Evolutionary conservation across 176 grass and related monocot species (phyloP).

Genomic region (bread wheat (Triticum aestivum)): IWGSC_CS_RefSeq_v2.1 NC_057812.1:438132002-438132501

Average conservation of each 20-base stretch:
- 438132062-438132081: slow-evolving; percentile 43
- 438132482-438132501: neutral
- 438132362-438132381: neutral
- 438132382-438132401: neutral
- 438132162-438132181: slow-evolving; percentile 30
- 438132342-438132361: slow-evolving; percentile 33
- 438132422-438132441: slow-evolving; percentile 36
- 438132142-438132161: slow-evolving; percentile 18
- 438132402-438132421: slow-evolving; percentile 26
- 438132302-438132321: slow-evolving; percentile 39
- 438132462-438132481: slow-evolving; percentile 8
- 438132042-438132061: neutral
- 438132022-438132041: slow-evolving; percentile 34
- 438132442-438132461: slow-evolving; percentile 42
- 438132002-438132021: neutral
- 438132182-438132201: slow-evolving; percentile 25
- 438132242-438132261: neutral
- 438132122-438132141: neutral
- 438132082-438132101: slow-evolving; percentile 64
- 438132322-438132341: slow-evolving; percentile 46
- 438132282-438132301: slow-evolving; percentile 29
- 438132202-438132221: slow-evolving; percentile 26
- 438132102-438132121: neutral
- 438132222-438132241: neutral
- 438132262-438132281: neutral